Evolutionary conservation across 306 rosid genomes (phyloP).

Genomic region (Elaeagnus macrophylla): DNA sequence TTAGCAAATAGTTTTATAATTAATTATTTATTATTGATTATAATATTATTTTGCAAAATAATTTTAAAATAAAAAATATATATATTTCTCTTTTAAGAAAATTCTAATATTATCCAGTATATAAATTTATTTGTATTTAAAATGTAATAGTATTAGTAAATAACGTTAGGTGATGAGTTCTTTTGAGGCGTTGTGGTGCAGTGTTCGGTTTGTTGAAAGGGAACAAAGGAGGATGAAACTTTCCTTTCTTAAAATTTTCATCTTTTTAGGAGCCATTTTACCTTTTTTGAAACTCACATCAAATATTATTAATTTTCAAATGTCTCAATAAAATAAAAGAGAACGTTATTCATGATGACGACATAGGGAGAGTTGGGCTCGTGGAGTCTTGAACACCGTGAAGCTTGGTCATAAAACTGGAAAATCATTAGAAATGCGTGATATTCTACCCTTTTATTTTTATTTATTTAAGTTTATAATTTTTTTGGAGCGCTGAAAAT

Average conservation of each 20-base stretch:
- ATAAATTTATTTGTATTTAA: neutral
- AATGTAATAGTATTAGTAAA: neutral
- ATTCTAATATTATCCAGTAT: neutral
- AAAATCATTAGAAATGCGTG: constrained; percentile 30
- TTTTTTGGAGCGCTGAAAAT: constrained; percentile 8
- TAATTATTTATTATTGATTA: too few species aligned
- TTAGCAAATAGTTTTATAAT: too few species aligned
- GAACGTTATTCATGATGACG: too few species aligned
- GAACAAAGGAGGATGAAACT: constrained; percentile 19
- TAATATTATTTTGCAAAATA: too few species aligned
- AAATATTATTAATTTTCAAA: too few species aligned
- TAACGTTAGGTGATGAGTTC: neutral
- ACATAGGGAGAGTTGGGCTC: too few species aligned
- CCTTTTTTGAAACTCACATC: constrained; percentile 14
- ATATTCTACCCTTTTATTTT: constrained; percentile 9
- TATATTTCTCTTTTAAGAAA: too few species aligned
- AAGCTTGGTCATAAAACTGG: too few species aligned
- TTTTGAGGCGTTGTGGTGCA: constrained; percentile 3
- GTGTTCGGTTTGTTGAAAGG: constrained; percentile 25
- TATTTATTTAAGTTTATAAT: neutral
- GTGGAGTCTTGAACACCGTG: too few species aligned
- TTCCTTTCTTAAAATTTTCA: constrained; percentile 17
- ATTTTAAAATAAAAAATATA: too few species aligned
- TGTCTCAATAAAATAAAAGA: too few species aligned
- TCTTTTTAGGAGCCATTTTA: constrained; percentile 17